Base-by-base conservation (phyloP, 1,139 yeast genomes). In the Geotrichum australiense region DNA sequence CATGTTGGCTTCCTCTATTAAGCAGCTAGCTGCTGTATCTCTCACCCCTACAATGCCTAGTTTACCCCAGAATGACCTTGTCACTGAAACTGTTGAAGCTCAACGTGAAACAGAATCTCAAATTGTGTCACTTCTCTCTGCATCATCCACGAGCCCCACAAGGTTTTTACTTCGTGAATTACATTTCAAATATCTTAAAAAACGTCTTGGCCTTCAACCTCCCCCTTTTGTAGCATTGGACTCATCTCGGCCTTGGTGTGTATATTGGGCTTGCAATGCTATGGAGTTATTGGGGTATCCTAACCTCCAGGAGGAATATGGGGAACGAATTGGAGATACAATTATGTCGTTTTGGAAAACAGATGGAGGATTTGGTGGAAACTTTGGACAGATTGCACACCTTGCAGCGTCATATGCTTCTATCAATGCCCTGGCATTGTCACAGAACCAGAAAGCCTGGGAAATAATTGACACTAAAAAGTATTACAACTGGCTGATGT, bases 201-300 rank as follows among this genome's bases (percentile, higher is more conserved):
- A 58, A 20, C 67, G 69, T 35, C 62, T 83, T 19, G 61, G 58
- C 22, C 66, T 70, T 22, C 68, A 83, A 22, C 82, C 87, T 0
- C 52, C 59, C 2, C 55, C 62, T 34, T 73, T 69, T 61, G 61
- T 64, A 37, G 64, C 67, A 0, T 66, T 85, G 36, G 97, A 91
- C 61, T 91, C 96, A 0, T 83, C 94, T 19, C 89, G 83, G 49
- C 80, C 95, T 0, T 93, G 98, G 98, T 65, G 91, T 60, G 49
- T 82, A 2, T 89, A 84, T 60, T 91, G 98, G 98, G 63, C 81
- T 2, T 55, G 74, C 31, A 87, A 86, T 57, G 69, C 87, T 0
- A 51, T 71, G 35, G 52, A 59, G 4, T 43, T 76, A 2, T 49
- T 79, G 19, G 69, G 68, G 0, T 53, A 51, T n/a, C 57, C 57